Percentiles rank a stretch among this genome's conserved stretches.
Conservation (phyloP, 2,329 filamentous ascomycete genomes). For the Ceratocystis colombiana region DNA sequence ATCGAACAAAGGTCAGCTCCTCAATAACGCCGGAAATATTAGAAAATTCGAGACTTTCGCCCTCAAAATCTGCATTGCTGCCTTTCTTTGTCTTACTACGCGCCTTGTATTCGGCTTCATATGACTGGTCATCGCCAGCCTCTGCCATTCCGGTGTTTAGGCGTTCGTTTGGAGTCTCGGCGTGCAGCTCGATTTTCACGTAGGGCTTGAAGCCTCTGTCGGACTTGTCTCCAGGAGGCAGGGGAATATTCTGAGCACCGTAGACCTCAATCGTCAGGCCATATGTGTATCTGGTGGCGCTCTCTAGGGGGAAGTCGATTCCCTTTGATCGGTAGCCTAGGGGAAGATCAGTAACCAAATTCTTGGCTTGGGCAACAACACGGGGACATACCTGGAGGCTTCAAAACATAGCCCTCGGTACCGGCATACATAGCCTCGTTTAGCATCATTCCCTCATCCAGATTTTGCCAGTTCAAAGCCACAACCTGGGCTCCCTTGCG, state of each 20-base stretch:
- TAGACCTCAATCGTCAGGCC: conserved; percentile 63
- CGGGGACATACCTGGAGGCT: conserved; percentile 53
- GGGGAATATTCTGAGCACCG: conserved; percentile 64
- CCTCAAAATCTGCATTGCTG: conserved; percentile 52
- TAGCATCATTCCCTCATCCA: conserved; percentile 90
- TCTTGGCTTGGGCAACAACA: background rate
- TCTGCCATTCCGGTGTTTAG: conserved; percentile 35
- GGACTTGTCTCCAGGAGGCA: conserved; percentile 46
- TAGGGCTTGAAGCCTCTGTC: conserved; percentile 61
- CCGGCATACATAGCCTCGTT: conserved; percentile 87
- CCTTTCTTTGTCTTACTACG: conserved; percentile 50
- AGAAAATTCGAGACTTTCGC: conserved; percentile 49
- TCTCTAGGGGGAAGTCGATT: conserved; percentile 15
- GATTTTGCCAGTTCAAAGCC: conserved; percentile 86
- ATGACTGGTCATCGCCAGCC: conserved; percentile 31
- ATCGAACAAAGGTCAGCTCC: conserved; percentile 62
- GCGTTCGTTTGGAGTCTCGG: conserved; percentile 52
- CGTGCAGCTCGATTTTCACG: conserved; percentile 73
- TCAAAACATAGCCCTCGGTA: conserved; percentile 75
- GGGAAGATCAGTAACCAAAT: background rate
- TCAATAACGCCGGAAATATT: conserved; percentile 49
- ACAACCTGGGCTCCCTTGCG: conserved; percentile 81
- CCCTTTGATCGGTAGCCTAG: conserved; percentile 32
- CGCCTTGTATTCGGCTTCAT: conserved; percentile 45
- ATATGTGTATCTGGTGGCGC: conserved; percentile 46